Base-by-base conservation (phyloP, 2,329 filamentous ascomycete genomes). In the Fusarium liriodendri region DNA sequence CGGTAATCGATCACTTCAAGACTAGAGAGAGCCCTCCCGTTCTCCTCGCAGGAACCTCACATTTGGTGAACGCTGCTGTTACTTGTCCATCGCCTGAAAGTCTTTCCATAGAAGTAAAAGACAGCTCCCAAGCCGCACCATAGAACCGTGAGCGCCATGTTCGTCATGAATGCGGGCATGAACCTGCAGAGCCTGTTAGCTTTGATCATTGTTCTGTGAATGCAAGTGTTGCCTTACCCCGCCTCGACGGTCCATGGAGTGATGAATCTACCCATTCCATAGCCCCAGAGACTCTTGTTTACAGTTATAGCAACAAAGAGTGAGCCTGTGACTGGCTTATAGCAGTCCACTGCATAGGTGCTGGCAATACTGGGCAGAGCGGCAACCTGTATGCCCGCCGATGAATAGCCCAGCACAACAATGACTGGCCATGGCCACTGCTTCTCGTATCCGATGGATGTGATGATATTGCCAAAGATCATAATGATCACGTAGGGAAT, bases 341-440 rank as follows among this genome's bases (percentile, higher is more conserved):
- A 92, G 65, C 85, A 88, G 77, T 92, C 90, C n/a, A 92, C 87
- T 0, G 89, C 88, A 74, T 92, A 92, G 5, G 84, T 90, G 33
- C 84, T 88, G 6, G 83, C 85, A 65, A 92, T 92, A 16, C 86
- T 86, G 0, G 90, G 90, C 13, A 92, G 80, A 0, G 89, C 89
- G 5, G 79, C 75, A 7, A 83, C 79, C 66, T 82, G 80, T 27
- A 82, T 74, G 6, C 82, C 82, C 1, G 78, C 64, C 35, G 75
- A 76, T 1, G 70, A 83, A 71, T 87, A 89, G 2, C 87, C 87
- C 67, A 87, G 80, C 4, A 89, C 80, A 14, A 88, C 79, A 61
- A 88, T 86, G 6, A 83, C 82, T 35, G 81, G 80, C 87, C 87
- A 89, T 0, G 82, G 80, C 86, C 86, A 89, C 54, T 83, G 77